A percentile compares a stretch with the other conserved stretches of the same genome.
phyloP scores from a whole-genome alignment of 2,329 filamentous ascomycete species.

The Colletotrichum sp. region DNA sequence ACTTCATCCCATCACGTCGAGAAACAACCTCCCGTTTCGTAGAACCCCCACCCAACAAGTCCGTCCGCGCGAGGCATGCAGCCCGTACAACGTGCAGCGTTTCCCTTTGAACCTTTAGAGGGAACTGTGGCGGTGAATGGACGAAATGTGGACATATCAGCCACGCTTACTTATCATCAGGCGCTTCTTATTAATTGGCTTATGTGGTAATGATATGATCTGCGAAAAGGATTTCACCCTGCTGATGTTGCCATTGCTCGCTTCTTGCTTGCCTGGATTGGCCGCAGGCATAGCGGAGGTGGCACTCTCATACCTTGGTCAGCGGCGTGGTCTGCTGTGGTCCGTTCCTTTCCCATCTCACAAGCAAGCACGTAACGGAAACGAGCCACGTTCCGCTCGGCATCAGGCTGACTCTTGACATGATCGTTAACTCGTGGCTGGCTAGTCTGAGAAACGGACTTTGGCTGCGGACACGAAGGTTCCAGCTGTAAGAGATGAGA shows the following conservation, averaged over 20 bases:
- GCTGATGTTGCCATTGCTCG: background rate
- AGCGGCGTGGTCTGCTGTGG: background rate
- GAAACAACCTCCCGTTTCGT: constrained; percentile 9
- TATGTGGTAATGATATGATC: background rate
- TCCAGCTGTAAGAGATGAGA: background rate
- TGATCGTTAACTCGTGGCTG: background rate
- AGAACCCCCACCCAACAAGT: background rate
- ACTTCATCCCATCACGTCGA: constrained; percentile 10
- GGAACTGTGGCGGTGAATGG: background rate
- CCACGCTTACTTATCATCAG: background rate
- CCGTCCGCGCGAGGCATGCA: background rate
- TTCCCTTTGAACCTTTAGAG: background rate
- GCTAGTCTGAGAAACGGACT: background rate
- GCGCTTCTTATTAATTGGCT: background rate
- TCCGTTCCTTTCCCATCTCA: background rate
- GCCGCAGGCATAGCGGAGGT: background rate
- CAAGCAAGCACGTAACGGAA: background rate
- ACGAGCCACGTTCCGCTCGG: background rate
- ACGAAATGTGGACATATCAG: background rate
- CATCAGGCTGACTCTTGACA: background rate
- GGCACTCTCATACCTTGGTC: background rate
- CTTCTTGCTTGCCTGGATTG: background rate
- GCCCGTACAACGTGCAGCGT: background rate
- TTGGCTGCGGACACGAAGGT: background rate
- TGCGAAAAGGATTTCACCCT: background rate